A percentile compares a stretch with the other conserved stretches of the same genome.
phyloP scores from a whole-genome alignment of 805 yeast species.

The Clavispora santaluciae region DNA sequence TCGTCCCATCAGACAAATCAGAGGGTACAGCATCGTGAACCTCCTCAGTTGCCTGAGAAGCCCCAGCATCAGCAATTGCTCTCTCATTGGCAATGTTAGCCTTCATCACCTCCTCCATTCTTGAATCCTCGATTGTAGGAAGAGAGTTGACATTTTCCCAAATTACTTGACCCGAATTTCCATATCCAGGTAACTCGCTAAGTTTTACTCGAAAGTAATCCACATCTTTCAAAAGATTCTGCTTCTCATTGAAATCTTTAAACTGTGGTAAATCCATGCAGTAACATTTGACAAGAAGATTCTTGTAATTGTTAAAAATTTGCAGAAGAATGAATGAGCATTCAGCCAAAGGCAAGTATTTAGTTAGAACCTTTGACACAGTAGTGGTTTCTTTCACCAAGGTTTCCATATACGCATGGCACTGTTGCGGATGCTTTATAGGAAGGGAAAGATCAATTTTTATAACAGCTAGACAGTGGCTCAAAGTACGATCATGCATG shows the following conservation, averaged over 20 bases:
- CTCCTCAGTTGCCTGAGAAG: not conserved
- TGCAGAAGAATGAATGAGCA: constrained; percentile 42
- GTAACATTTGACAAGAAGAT: constrained; percentile 45
- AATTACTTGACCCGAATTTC: constrained; percentile 55
- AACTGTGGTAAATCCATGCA: constrained; percentile 45
- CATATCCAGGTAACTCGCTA: constrained; percentile 54
- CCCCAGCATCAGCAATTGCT: not conserved
- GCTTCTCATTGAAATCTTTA: constrained; percentile 49
- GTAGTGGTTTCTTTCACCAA: constrained; percentile 64
- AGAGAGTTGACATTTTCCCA: constrained; percentile 57
- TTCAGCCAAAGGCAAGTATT: constrained; percentile 51
- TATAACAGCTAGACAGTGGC: constrained; percentile 45
- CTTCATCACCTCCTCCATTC: constrained; percentile 45
- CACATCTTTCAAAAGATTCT: constrained; percentile 52
- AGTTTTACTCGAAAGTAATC: constrained; percentile 61
- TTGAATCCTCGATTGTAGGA: constrained; percentile 44
- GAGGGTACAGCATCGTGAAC: not conserved
- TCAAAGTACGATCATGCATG: constrained; percentile 59
- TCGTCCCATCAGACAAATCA: not conserved
- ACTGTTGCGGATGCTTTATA: constrained; percentile 38
- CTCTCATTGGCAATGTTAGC: constrained; percentile 25
- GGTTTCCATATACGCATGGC: constrained; percentile 60
- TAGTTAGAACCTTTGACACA: constrained; percentile 53
- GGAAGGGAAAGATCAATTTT: constrained; percentile 49
- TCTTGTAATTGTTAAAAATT: constrained; percentile 57